Conservation (phyloP, 768 basidiomycete genomes). For the Lactarius evosmus region DNA sequence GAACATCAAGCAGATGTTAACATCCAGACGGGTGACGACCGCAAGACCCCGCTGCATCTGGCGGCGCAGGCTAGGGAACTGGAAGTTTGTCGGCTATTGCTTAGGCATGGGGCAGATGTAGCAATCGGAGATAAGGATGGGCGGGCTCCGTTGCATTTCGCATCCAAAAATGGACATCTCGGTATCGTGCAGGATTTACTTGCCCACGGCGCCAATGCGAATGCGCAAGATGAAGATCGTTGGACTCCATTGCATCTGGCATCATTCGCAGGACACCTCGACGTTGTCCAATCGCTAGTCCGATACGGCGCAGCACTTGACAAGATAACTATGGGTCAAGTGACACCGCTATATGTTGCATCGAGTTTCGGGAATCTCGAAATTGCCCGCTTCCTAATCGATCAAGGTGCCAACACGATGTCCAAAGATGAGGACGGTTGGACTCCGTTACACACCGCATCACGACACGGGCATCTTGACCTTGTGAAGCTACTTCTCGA, state of each 20-base stretch:
- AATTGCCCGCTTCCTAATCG: no score
- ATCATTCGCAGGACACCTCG: neutral
- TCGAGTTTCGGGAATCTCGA: neutral
- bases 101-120: neutral
- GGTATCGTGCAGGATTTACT: neutral
- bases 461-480: no score
- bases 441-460: no score
- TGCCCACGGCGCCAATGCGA: neutral
- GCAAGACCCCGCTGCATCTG: neutral
- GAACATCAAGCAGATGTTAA: neutral
- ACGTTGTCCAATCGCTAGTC: neutral
- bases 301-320: neutral
- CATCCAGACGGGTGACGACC: neutral
- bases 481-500: no score
- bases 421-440: no score
- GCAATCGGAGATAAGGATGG: neutral
- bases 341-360: neutral
- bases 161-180: neutral
- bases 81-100: neutral
- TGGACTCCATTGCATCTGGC: neutral
- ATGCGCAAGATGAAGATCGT: neutral
- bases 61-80: neutral
- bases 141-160: fast-evolving
- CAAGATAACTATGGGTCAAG: neutral
- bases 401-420: no score